Conservation (phyloP, 306 rosid genomes). For the Canavalia ensiformis region DNA sequence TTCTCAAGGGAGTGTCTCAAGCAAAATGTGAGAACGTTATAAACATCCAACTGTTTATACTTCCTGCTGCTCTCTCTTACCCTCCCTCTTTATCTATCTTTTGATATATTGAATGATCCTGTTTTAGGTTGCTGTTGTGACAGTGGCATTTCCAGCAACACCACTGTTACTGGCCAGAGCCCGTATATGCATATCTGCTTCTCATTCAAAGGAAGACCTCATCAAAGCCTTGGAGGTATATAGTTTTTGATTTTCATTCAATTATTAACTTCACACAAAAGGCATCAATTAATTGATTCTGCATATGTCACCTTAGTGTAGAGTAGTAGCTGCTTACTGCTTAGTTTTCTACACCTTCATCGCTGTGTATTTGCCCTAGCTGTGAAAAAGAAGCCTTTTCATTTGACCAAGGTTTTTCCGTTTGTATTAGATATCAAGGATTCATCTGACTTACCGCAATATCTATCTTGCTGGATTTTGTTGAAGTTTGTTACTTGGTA, state of each 20-base stretch:
- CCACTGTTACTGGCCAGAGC: constrained; percentile 85
- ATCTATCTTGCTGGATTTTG: background rate
- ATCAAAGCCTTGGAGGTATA: constrained; percentile 74
- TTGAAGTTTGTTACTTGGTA: background rate
- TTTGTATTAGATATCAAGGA: background rate
- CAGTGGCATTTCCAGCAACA: constrained; percentile 86
- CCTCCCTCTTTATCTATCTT: background rate
- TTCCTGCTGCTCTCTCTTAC: background rate
- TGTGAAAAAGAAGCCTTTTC: background rate
- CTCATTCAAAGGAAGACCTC: constrained; percentile 83
- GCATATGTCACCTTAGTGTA: constrained; percentile 1
- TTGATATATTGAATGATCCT: background rate
- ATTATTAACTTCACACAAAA: background rate
- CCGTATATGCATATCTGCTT: constrained; percentile 87
- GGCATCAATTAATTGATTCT: constrained; percentile 4
- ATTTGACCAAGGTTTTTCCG: background rate
- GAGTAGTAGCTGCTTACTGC: background rate
- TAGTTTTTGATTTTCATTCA: background rate
- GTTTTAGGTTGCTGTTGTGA: constrained; percentile 82
- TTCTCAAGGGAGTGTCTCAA: constrained; percentile 84
- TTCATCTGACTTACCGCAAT: background rate
- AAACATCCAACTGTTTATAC: constrained; percentile 10
- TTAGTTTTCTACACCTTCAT: background rate
- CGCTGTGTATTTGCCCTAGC: background rate
- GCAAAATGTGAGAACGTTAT: constrained; percentile 65